phyloP scores from a whole-genome alignment of 495 filamentous ascomycete genomes.

The Acidiella bohemica region DNA sequence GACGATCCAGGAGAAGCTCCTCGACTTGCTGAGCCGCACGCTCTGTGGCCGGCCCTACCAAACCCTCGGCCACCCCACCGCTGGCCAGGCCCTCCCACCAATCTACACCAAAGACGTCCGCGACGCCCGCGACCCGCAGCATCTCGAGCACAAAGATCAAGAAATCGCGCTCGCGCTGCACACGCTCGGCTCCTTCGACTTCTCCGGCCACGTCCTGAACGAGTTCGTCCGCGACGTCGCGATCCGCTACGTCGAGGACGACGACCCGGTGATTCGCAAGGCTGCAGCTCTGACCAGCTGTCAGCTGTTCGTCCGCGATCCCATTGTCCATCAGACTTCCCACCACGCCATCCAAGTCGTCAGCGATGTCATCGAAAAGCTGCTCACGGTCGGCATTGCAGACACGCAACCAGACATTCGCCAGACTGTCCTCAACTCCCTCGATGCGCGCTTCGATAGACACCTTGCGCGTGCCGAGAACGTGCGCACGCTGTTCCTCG shows the following conservation, averaged over 20 bases:
- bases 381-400: conserved; percentile 85
- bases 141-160: conserved; percentile 59
- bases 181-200: conserved; percentile 93
- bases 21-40: conserved; percentile 89
- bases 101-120: conserved; percentile 50
- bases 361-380: conserved; percentile 89
- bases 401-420: conserved; percentile 83
- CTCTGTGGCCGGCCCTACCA: conserved; percentile 84
- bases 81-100: conserved; percentile 50
- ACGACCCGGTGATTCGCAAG: conserved; percentile 84
- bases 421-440: conserved; percentile 67
- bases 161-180: conserved; percentile 87
- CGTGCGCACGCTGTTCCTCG: conserved; percentile 85
- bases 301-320: conserved; percentile 88
- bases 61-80: conserved; percentile 74
- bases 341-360: conserved; percentile 93
- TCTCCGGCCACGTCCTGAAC: conserved; percentile 80
- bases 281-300: conserved; percentile 94
- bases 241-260: conserved; percentile 92
- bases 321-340: conserved; percentile 94
- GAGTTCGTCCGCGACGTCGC: conserved; percentile 98
- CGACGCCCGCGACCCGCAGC: conserved; percentile 65
- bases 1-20: conserved; percentile 80
- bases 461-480: conserved; percentile 93
- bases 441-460: conserved; percentile 87